Conservation (phyloP, 1,139 yeast species). For the Candida sp. region DNA sequence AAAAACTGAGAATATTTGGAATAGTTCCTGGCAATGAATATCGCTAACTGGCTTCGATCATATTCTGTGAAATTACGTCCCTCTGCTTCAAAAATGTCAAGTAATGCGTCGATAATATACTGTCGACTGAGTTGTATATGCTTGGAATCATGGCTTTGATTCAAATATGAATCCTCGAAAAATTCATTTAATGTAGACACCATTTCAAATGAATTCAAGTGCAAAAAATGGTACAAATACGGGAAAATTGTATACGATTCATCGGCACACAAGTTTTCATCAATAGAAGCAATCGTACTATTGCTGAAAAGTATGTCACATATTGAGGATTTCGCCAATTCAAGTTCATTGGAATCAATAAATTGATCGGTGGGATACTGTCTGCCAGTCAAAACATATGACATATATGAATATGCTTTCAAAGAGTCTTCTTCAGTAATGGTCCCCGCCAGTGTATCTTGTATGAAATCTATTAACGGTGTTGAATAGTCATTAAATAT, state of each 20-base stretch:
- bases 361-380: constrained; percentile 69
- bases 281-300: constrained; percentile 9
- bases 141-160: constrained; percentile 40
- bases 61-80: constrained; percentile 21
- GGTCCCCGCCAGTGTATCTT: constrained; percentile 20
- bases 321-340: constrained; percentile 42
- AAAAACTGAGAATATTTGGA: constrained; percentile 81
- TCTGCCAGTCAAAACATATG: constrained; percentile 71
- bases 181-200: constrained; percentile 70
- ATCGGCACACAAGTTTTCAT: constrained; percentile 6
- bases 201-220: constrained; percentile 52
- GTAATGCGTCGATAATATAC: constrained; percentile 59
- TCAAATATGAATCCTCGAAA: constrained; percentile 69
- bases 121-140: constrained; percentile 49
- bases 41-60: constrained; percentile 47
- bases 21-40: constrained; percentile 72
- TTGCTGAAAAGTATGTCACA: constrained; percentile 51
- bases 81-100: constrained; percentile 47
- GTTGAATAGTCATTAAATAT: constrained; percentile 63
- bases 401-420: constrained; percentile 57
- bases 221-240: constrained; percentile 48
- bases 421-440: constrained; percentile 15
- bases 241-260: constrained; percentile 52
- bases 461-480: constrained; percentile 60
- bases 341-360: constrained; percentile 25